Evolutionary conservation across 192 early-diverging fungal genomes (phyloP).

Genomic region (Coemansia sp.): DNA sequence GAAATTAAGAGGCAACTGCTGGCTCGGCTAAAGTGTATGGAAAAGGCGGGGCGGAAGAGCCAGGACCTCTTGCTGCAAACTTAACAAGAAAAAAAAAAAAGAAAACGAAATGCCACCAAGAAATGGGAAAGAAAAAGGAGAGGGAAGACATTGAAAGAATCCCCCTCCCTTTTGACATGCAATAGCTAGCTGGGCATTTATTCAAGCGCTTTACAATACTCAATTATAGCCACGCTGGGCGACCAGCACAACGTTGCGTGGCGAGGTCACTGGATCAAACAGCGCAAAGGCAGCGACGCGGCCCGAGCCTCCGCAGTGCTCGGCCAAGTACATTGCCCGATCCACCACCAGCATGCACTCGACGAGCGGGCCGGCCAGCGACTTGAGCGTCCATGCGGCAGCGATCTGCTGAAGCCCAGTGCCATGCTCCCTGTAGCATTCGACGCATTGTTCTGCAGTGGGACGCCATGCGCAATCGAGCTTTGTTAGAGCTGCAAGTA

Average conservation of each 20-base stretch:
- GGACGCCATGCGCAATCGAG: slow-evolving; percentile 51
- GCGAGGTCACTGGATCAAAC: slow-evolving; percentile 44
- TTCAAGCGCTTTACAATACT: not conserved
- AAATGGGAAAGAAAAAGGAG: too few species aligned
- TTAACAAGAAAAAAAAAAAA: too few species aligned
- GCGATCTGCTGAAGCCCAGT: slow-evolving; percentile 62
- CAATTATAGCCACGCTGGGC: slow-evolving; percentile 20
- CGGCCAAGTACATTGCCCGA: slow-evolving; percentile 64
- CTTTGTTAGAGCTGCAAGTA: slow-evolving; percentile 58
- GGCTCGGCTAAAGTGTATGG: too few species aligned
- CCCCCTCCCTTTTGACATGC: not conserved
- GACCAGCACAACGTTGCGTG: slow-evolving; percentile 43
- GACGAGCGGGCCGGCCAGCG: slow-evolving; percentile 68
- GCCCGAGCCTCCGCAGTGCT: slow-evolving; percentile 36
- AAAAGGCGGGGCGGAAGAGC: too few species aligned
- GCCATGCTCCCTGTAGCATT: slow-evolving; percentile 33
- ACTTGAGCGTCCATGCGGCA: slow-evolving; percentile 77
- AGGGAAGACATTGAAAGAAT: slow-evolving; percentile 1
- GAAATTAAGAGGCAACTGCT: too few species aligned
- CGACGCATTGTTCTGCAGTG: slow-evolving; percentile 26
- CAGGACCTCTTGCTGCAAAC: too few species aligned
- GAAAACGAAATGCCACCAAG: too few species aligned
- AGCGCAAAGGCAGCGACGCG: slow-evolving; percentile 37
- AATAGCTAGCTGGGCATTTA: not conserved
- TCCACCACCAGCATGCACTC: slow-evolving; percentile 80